Base-by-base conservation (phyloP, 139 green algal genomes). In the Chlorella ohadii region DNA sequence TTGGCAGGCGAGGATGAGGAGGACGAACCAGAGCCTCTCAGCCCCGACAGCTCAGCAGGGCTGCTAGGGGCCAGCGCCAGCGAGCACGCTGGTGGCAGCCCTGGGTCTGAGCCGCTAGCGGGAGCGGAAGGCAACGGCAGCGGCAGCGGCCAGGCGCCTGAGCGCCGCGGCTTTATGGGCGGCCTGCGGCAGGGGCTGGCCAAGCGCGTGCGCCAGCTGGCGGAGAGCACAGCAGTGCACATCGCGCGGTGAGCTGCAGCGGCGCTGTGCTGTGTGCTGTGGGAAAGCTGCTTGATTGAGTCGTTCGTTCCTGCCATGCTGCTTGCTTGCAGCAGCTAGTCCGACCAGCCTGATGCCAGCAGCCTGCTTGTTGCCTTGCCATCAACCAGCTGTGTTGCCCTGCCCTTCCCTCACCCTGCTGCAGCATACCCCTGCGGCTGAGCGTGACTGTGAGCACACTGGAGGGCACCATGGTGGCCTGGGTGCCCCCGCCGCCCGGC, bases 401-500 rank as follows among this genome's bases (percentile, higher is more conserved):
- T 19, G 51, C 33, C 41, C n/a, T 33, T 33, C 12, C 74, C 55
- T 38, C 6, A 28, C 38, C n/a, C 41, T 33, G 2, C 23, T 85
- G 81, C 84, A 92, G 84, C 64, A 86, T 93, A 36, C 89, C 89
- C 31, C 83, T 93, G 73, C 84, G 86, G 11, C 33, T 93, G 28
- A 83, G 78, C 57, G 65, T 93, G 72, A 81, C 83, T 16, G 88
- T 93, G 34, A 82, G 66, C 28, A 17, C 65, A 23, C 75, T 93
- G 41, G 75, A 90, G 77, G 90, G 89, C 38, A 78, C 78, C 1
- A 72, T 93, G 74, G 71, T 65, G 59, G 87, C 72, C 20, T 93
- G 89, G 89, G 39, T 93, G 44, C 90, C 90, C 27, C 90, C 90
- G 9, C 89, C 90, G 0, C 90, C 90, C 0, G 89, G 89, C 57